A percentile compares a stretch with the other conserved stretches of the same genome.
Conservation (phyloP, 108 stramenopile genomes). For the Hondaea fermentalgiana region DNA sequence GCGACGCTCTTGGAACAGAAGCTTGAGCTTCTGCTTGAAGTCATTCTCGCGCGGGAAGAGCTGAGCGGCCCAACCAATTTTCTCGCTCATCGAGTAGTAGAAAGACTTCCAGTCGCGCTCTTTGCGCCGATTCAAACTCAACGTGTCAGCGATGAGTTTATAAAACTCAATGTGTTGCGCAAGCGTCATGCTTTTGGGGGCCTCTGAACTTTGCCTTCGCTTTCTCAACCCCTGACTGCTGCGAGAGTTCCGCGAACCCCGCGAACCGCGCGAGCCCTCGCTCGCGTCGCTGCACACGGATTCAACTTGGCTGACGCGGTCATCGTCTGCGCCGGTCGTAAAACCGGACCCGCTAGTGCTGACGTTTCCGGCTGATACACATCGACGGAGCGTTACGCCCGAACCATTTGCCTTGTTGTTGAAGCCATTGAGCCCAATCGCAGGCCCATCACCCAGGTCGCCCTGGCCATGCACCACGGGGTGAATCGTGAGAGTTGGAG, state of each 20-base stretch:
- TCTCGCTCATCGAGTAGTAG: not conserved
- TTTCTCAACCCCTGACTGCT: not conserved
- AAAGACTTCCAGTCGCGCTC: not conserved
- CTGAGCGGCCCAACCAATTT: not conserved
- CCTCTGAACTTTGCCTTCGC: not conserved
- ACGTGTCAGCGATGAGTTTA: not conserved
- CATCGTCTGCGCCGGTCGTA: no score
- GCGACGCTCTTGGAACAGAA: not conserved
- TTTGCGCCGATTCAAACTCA: not conserved
- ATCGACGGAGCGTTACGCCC: no score
- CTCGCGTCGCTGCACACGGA: not conserved
- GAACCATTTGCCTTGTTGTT: no score
- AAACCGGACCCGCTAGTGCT: no score
- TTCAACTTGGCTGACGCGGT: no score
- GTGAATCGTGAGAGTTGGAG: not conserved
- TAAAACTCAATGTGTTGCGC: not conserved
- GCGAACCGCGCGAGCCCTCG: not conserved
- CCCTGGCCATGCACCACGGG: not conserved
- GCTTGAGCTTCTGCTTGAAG: not conserved
- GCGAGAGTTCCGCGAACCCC: not conserved
- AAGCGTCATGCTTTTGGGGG: not conserved
- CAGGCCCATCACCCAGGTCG: no score
- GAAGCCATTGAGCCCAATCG: no score
- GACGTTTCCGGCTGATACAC: no score
- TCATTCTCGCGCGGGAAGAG: not conserved